phyloP scores from a whole-genome alignment of 345 rosid species.

The Gossypium bickii region DNA sequence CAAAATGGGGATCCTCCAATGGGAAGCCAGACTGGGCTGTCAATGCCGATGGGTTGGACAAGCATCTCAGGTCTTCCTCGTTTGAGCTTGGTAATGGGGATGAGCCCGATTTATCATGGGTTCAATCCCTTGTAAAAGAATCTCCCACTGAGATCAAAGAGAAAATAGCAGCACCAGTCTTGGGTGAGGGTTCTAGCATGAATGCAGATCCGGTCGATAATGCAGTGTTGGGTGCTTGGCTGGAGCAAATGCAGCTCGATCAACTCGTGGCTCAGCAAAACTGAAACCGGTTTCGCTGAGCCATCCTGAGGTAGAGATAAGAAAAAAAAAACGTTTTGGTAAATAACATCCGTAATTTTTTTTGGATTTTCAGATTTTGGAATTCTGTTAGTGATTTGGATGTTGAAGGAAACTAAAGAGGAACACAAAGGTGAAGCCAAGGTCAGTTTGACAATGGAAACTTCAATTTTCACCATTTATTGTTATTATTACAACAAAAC shows the following conservation, averaged over 20 bases:
- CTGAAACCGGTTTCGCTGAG: slow-evolving; percentile 26
- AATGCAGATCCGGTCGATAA: slow-evolving; percentile 51
- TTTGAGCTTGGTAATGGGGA: slow-evolving; percentile 54
- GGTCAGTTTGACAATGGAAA: slow-evolving; percentile 27
- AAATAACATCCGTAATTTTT: slow-evolving; percentile 27
- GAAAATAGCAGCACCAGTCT: slow-evolving; percentile 32
- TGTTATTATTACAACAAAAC: slow-evolving; percentile 34
- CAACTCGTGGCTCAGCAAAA: slow-evolving; percentile 95
- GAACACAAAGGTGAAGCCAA: slow-evolving; percentile 17
- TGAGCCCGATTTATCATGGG: slow-evolving; percentile 92
- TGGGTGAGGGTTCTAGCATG: slow-evolving; percentile 34
- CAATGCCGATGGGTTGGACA: slow-evolving; percentile 45
- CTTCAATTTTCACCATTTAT: slow-evolving; percentile 38
- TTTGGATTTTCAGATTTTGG: background rate
- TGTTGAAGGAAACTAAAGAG: slow-evolving; percentile 23
- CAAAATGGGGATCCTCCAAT: slow-evolving; percentile 82
- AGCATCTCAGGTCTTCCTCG: slow-evolving; percentile 43
- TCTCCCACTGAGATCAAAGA: slow-evolving; percentile 57
- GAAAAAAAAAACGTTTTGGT: slow-evolving; percentile 39
- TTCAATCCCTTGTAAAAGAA: slow-evolving; percentile 78
- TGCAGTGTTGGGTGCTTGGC: slow-evolving; percentile 69
- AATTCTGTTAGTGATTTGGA: slow-evolving; percentile 23
- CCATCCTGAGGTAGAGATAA: slow-evolving; percentile 28
- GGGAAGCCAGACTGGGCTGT: slow-evolving; percentile 76
- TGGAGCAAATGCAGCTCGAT: slow-evolving; percentile 84